Base-by-base conservation (phyloP, 208 protist genomes). In the Wallacemonas collosoma region DNA sequence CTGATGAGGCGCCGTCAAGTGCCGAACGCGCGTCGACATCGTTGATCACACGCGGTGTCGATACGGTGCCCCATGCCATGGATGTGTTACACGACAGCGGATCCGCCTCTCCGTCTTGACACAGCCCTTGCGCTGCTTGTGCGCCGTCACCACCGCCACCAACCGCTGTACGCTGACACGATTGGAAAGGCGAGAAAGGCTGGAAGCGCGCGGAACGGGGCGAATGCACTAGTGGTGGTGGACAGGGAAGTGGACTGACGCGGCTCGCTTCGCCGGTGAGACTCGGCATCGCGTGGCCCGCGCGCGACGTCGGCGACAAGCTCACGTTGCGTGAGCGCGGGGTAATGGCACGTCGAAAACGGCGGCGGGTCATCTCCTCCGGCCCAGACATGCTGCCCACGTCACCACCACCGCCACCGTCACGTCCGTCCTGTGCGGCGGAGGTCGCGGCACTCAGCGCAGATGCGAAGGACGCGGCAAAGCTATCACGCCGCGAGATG, bases 401-500 rank as follows among this genome's bases (percentile, higher is more conserved):
- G 9, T 4, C 17, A 14, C 3, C 26, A 5, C 5, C 36, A n/a
- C 43, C 56, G 60, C 15, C 11, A 51, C 3, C 11, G n/a, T 3
- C 43, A 38, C 60, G 47, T 62, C 36, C 12, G 65, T 14, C 56
- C 3, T 61, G 26, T 26, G 26, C 38, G 35, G 51, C 14, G 8
- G 40, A 35, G 66, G 57, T 3, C 3, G 45, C 64, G 39, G 54
- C 54, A 45, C 63, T 54, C 26, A 68, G 15, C 4, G 72, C 72
- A 2, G 67, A 47, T n/a, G 57, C 65, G 50, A 68, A 61, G 26
- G 60, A 72, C 14, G 72, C 50, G 6, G 75, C 79, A 35, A 87
- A 74, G 54, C 74, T 70, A 48, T 87, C 85, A 26, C 81, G 72
- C 9, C 79, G 73, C 2, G 85, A 85, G 35, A 71, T 7, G 36